phyloP scores from a whole-genome alignment of 352 stramenopile genomes.

The Elongisporangium prolatum region DNA sequence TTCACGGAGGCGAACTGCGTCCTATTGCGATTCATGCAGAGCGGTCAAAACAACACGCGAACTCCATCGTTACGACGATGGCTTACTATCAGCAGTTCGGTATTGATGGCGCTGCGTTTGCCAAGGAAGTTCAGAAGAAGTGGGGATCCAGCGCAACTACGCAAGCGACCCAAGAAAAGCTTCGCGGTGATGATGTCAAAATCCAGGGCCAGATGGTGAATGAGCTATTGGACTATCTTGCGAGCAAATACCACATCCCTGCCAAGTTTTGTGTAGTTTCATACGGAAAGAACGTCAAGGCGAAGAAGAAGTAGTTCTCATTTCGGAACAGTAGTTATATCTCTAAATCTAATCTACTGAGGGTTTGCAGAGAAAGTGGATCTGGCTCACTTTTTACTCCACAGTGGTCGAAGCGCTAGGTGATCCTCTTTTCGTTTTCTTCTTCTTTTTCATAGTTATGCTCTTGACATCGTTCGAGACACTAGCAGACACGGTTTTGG shows the following conservation, averaged over 20 bases:
- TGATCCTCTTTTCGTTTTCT: slow-evolving; percentile 26
- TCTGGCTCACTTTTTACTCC: slow-evolving; percentile 5
- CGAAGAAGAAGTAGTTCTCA: slow-evolving; percentile 60
- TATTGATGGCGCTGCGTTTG: slow-evolving; percentile 60
- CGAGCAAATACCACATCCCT: slow-evolving; percentile 58
- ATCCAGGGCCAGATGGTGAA: slow-evolving; percentile 80
- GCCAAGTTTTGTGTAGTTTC: slow-evolving; percentile 61
- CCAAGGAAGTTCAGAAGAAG: slow-evolving; percentile 79
- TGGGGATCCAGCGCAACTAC: slow-evolving; percentile 72
- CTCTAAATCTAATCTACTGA: slow-evolving; percentile 20
- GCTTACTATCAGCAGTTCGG: slow-evolving; percentile 79
- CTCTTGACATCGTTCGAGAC: slow-evolving; percentile 6
- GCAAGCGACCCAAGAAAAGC: slow-evolving; percentile 52
- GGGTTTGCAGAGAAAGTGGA: slow-evolving; percentile 20
- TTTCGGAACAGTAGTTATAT: no score
- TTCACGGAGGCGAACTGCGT: slow-evolving; percentile 45
- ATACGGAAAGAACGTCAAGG: slow-evolving; percentile 79
- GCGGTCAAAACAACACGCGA: slow-evolving; percentile 67
- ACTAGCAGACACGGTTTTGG: slow-evolving; percentile 5
- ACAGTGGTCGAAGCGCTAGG: slow-evolving; percentile 16
- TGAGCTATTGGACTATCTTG: slow-evolving; percentile 65
- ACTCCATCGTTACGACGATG: slow-evolving; percentile 60
- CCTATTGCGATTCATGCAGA: slow-evolving; percentile 67
- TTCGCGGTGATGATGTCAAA: slow-evolving; percentile 65
- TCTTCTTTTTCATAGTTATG: slow-evolving; percentile 21